Conservation (phyloP, 2,329 filamentous ascomycete genomes). For the Ceratocystiopsis sp. region DNA sequence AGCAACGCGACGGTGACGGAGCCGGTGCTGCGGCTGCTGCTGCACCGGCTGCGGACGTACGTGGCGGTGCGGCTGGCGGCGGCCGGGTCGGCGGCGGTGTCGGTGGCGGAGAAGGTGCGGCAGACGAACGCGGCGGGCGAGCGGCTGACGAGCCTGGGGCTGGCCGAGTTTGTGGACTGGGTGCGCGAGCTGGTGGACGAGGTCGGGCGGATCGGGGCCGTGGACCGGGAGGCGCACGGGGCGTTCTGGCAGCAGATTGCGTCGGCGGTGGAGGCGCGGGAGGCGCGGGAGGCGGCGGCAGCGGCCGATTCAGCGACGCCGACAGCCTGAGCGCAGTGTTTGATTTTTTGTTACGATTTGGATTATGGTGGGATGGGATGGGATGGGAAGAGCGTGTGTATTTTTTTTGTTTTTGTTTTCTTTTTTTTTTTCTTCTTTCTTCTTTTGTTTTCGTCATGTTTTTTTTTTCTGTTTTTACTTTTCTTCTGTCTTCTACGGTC, state of each 20-base stretch:
- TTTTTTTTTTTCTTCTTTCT: not conserved
- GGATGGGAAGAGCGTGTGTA: not conserved
- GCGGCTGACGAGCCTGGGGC: constrained; percentile 48
- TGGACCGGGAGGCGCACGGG: constrained; percentile 52
- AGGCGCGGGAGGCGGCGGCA: not conserved
- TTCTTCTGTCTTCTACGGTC: not conserved
- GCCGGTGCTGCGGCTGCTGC: constrained; percentile 47
- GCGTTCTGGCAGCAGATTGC: constrained; percentile 52
- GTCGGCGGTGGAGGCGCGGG: not conserved
- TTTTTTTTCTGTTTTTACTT: not conserved
- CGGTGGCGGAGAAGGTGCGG: constrained; percentile 52
- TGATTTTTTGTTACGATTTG: not conserved
- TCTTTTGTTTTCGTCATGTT: not conserved
- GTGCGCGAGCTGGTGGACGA: constrained; percentile 54
- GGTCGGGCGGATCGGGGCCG: constrained; percentile 43
- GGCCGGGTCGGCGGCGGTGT: constrained; percentile 45
- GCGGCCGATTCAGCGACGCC: not conserved
- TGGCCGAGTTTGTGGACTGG: constrained; percentile 56
- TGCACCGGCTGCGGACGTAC: constrained; percentile 50
- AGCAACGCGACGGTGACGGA: constrained; percentile 27
- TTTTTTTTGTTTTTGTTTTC: not conserved
- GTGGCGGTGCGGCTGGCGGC: constrained; percentile 48
- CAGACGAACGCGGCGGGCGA: constrained; percentile 53
- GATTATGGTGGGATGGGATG: too few relatives aligned
- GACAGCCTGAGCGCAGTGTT: not conserved